phyloP scores from a whole-genome alignment of 2,329 filamentous ascomycete species.

The Zymoseptoria ardabiliae region DNA sequence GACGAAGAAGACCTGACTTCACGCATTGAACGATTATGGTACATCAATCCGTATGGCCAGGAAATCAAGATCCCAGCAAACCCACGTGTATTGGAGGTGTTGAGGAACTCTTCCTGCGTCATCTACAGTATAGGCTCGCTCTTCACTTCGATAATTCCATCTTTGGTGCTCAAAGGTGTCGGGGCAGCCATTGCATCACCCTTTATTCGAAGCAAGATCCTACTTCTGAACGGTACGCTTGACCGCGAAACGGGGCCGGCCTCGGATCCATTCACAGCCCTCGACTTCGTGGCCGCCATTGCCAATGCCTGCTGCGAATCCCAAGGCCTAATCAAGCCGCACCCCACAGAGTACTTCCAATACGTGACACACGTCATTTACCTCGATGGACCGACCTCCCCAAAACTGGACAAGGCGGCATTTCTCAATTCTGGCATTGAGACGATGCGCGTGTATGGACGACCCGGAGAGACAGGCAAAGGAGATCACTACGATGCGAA shows the following conservation, averaged over 20 bases:
- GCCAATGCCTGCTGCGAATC: conserved; percentile 66
- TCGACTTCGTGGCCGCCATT: conserved; percentile 77
- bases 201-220: conserved; percentile 60
- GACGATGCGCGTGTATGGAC: conserved; percentile 68
- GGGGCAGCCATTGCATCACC: conserved; percentile 52
- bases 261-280: conserved; percentile 57
- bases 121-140: conserved; percentile 92
- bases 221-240: conserved; percentile 75
- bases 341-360: conserved; percentile 45
- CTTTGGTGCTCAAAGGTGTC: conserved; percentile 68
- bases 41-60: conserved; percentile 98
- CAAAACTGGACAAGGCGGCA: conserved; percentile 59
- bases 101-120: conserved; percentile 58
- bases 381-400: conserved; percentile 63
- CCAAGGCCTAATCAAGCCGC: conserved; percentile 34
- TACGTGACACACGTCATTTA: conserved; percentile 85
- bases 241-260: conserved; percentile 82
- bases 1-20: conserved; percentile 67
- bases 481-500: conserved; percentile 67
- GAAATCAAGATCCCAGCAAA: conserved; percentile 84
- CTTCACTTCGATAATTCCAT: conserved; percentile 83
- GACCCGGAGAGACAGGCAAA: conserved; percentile 48
- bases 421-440: conserved; percentile 66
- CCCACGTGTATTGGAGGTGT: conserved; percentile 64
- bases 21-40: conserved; percentile 79